Conservation (phyloP, 306 rosid genomes). For the Senna tora region DNA sequence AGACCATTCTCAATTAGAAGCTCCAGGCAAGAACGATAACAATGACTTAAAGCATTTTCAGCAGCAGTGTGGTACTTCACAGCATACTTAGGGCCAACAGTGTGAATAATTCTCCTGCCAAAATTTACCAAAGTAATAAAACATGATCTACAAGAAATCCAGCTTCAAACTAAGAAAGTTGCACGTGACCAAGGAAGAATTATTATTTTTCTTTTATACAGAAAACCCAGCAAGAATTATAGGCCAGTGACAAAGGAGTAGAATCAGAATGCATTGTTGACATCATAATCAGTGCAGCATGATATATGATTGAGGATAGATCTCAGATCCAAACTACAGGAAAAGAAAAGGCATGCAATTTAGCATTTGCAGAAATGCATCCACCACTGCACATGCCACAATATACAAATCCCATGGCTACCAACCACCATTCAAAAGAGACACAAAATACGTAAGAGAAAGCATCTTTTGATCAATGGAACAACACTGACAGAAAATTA, state of each 20-base stretch:
- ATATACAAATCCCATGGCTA: conserved; percentile 18
- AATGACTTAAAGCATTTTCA: conserved; percentile 97
- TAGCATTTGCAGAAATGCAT: conserved; percentile 28
- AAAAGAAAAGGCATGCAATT: conserved; percentile 19
- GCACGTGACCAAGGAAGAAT: neutral
- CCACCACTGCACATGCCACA: conserved; percentile 6
- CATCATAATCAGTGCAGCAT: conserved; percentile 24
- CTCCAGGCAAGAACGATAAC: conserved; percentile 97
- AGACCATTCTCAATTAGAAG: conserved; percentile 87
- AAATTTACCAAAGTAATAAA: conserved; percentile 36
- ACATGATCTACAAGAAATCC: conserved; percentile 28
- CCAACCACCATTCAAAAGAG: conserved; percentile 19
- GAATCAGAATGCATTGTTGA: neutral
- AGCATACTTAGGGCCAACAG: conserved; percentile 98
- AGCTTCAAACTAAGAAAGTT: conserved; percentile 29
- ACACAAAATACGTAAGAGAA: conserved; percentile 13
- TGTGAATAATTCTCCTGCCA: conserved; percentile 91
- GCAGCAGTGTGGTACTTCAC: conserved; percentile 98
- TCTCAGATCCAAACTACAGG: conserved; percentile 18
- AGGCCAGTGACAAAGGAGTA: conserved; percentile 3
- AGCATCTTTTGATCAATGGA: conserved; percentile 36
- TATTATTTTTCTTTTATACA: too few species aligned
- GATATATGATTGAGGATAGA: conserved; percentile 22
- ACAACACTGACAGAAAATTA: conserved; percentile 29
- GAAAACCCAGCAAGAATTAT: conserved; percentile 25